Evolutionary conservation across 1,284 basidiomycete species (phyloP), one percentile per base, ranked within the genome.

Genomic region (Melampsora abietis-canadensis): DNA sequence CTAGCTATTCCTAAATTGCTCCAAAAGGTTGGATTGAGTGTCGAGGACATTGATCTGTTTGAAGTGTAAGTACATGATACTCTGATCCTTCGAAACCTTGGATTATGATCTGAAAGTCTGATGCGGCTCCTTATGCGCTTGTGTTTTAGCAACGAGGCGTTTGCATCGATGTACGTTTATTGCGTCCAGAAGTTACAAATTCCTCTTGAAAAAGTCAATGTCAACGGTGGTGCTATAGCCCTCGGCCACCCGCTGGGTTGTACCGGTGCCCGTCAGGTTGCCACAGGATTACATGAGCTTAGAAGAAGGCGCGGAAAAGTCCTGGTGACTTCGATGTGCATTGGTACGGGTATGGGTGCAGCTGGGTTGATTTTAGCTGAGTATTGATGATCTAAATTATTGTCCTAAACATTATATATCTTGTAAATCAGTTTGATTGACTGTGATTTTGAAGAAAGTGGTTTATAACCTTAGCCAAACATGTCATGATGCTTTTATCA

Each of bases 141-240:
- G 79, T 75, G 78, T 78, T 70, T 75, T 63, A 75, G 78, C 54
- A 78, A 79, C 68, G 47, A 67, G 48, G 65, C 72, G 10, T 75
- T 76, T 40, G 62, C 76, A 10, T 76, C 76, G 24, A 59, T 65
- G 46, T 78, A 75, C 31, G 79, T 79, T 2, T 81, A 82, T 61
- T 81, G 81, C 54, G 79, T 79, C 57, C 80, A 82, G 60, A 81
- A 80, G 76, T 76, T 80, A 37, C 80, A 80, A 46, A 77, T 82
- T 66, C 79, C 80, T 57, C 76, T 78, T 6, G 81, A 77, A n/a
- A 30, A 40, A 15, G 27, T 78, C 31, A 78, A 95, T 80, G 90
- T 92, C 15, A 90, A 92, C 78, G 93, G 93, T 37, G 92, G 94
- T 0, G 92, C 92, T 0, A 93, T 93, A 78, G 92, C 92, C 14